Evolutionary conservation across 73 alveolate species (phyloP), one percentile per base, ranked within the genome.

Genomic region (Stentor coeruleus): DNA sequence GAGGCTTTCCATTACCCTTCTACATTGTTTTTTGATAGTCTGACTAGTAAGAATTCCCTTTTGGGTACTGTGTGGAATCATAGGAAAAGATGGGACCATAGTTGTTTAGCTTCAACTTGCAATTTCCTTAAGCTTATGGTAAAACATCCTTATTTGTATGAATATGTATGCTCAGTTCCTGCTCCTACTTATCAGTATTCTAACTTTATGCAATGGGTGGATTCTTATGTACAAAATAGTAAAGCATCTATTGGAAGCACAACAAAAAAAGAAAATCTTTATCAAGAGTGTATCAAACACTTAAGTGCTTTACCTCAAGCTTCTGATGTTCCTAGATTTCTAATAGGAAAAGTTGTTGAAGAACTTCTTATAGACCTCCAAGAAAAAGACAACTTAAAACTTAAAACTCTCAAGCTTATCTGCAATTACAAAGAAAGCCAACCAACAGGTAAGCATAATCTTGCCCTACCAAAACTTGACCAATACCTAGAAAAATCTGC

Each of bases 141-240:
- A 1, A 20, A 31, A 38, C 15, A 33, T 35, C 2, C 77, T 39
- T 30, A 37, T 55, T 41, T 87, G n/a, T 83, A 90, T 41, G 72
- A 81, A 35, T 88, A 60, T 82, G 66, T 88, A 39, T 58, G 73
- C 31, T 59, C 76, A 35, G 41, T 81, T 3, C 84, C 86, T 20
- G 91, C 96, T 3, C 86, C 89, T n/a, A 91, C 93, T 75, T 88
- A 91, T 59, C 84, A 84, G 42, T 77, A 2, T 35, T 87, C 90
- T 26, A 59, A 86, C 30, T 91, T 74, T 86, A 81, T 91, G 2
- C 93, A 91, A 72, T 91, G 93, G 92, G 58, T 91, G 84, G 59
- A 88, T 36, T 85, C 90, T 3, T 87, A 91, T 39, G 81, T 91
- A 26, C 74, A 73, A 15, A 38, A 73, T 59, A 80, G 88, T 3